Evolutionary conservation across 2,329 filamentous ascomycete species (phyloP).

Genomic region (Orbilia ellipsospora): DNA sequence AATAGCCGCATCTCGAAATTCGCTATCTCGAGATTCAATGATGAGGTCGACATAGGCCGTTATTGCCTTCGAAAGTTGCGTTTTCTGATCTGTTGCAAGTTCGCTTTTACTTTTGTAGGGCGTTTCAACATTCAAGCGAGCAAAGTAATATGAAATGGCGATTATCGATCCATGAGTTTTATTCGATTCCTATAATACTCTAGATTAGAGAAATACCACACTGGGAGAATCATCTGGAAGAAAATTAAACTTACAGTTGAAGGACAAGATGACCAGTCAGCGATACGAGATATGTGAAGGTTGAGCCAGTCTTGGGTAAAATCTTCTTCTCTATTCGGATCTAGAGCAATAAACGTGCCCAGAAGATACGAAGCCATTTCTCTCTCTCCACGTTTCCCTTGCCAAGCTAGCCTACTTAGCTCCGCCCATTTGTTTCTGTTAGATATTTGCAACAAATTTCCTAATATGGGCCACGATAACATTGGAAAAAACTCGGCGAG

Average conservation of each 20-base stretch:
- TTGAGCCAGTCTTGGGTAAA: conserved; percentile 29
- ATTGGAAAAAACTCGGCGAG: conserved; percentile 49
- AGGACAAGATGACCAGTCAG: conserved; percentile 30
- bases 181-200: conserved; percentile 36
- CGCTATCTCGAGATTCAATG: conserved; percentile 56
- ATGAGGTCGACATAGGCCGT: conserved; percentile 38
- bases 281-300: conserved; percentile 34
- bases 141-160: conserved; percentile 33
- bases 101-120: conserved; percentile 14
- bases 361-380: conserved; percentile 39
- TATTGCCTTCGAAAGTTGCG: conserved; percentile 29
- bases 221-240: too few relatives aligned
- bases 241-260: conserved; percentile 25
- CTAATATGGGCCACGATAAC: conserved; percentile 42
- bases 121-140: conserved; percentile 28
- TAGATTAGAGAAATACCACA: background rate
- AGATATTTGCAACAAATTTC: conserved; percentile 28
- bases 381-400: conserved; percentile 43
- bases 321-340: background rate
- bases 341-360: conserved; percentile 41
- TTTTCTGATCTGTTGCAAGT: background rate
- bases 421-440: conserved; percentile 44
- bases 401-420: conserved; percentile 35
- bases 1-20: conserved; percentile 62
- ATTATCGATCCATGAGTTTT: conserved; percentile 47